phyloP scores from a whole-genome alignment of 2,329 filamentous ascomycete species.

The Penicillium glabrum region DNA sequence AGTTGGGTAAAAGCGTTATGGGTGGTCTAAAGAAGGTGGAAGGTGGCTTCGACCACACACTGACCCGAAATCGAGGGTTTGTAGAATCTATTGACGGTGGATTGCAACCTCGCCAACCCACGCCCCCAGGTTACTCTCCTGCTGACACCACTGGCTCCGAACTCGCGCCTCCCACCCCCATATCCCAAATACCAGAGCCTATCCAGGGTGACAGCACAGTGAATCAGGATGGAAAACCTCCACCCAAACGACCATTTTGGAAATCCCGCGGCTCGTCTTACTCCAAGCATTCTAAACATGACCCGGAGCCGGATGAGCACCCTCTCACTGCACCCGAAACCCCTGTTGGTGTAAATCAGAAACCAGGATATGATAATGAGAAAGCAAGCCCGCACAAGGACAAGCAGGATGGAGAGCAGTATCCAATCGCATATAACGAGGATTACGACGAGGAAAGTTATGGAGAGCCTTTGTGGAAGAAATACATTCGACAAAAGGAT shows the following conservation, averaged over 20 bases:
- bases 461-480: conserved; percentile 72
- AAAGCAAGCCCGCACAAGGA: conserved; percentile 21
- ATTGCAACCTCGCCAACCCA: conserved; percentile 2
- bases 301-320: conserved; percentile 33
- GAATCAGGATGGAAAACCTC: conserved; percentile 3
- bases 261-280: conserved; percentile 29
- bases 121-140: conserved; percentile 2
- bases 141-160: conserved; percentile 5
- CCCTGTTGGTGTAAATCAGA: conserved; percentile 14
- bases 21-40: conserved; percentile 44
- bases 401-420: conserved; percentile 43
- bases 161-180: not conserved
- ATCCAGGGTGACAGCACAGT: not conserved
- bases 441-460: conserved; percentile 63
- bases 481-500: conserved; percentile 77
- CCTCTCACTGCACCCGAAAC: conserved; percentile 37
- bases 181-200: conserved; percentile 7
- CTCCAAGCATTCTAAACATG: conserved; percentile 24
- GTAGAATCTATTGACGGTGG: conserved; percentile 16
- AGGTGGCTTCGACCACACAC: conserved; percentile 34
- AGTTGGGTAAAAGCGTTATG: conserved; percentile 47
- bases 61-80: conserved; percentile 37
- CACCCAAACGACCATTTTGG: conserved; percentile 34
- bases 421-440: conserved; percentile 63
- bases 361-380: conserved; percentile 8